Percentiles rank a stretch among this genome's conserved stretches.
Evolutionary conservation across 2,329 filamentous ascomycete species (phyloP).

Genomic region (Epichloe sp.): DNA sequence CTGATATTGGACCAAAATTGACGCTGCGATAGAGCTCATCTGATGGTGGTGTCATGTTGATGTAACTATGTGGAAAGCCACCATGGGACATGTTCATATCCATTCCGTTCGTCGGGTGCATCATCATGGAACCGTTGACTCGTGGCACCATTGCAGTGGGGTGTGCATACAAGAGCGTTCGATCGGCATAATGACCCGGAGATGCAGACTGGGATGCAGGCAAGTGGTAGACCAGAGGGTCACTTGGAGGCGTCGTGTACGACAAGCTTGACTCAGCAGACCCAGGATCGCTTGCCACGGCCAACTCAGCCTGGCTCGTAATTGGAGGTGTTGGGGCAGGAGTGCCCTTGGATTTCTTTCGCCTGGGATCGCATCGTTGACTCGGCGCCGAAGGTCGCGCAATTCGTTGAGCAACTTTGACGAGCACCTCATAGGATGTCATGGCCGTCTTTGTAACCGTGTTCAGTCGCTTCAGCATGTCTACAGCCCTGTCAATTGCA

Average conservation of each 20-base stretch:
- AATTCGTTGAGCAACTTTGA: conserved; percentile 15
- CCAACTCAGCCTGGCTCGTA: not conserved
- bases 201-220: not conserved
- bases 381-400: conserved; percentile 1
- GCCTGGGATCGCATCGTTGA: not conserved
- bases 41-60: conserved; percentile 7
- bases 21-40: conserved; percentile 6
- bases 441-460: conserved; percentile 18
- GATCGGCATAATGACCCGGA: not conserved
- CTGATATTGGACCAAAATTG: conserved; percentile 16
- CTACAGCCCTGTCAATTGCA: conserved; percentile 24
- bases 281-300: conserved; percentile 1
- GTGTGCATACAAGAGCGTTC: not conserved
- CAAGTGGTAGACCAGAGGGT: not conserved
- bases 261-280: not conserved
- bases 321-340: conserved; percentile 7
- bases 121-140: not conserved
- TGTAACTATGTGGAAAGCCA: conserved; percentile 1
- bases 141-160: not conserved
- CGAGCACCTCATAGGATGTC: conserved; percentile 20
- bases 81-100: not conserved
- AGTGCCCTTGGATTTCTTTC: conserved; percentile 3
- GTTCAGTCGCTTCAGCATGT: conserved; percentile 20
- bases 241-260: conserved; percentile 5
- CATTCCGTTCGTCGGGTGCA: conserved; percentile 1